Base-by-base conservation (phyloP, 495 filamentous ascomycete genomes). In the Hypoxylon crocopeplum region DNA sequence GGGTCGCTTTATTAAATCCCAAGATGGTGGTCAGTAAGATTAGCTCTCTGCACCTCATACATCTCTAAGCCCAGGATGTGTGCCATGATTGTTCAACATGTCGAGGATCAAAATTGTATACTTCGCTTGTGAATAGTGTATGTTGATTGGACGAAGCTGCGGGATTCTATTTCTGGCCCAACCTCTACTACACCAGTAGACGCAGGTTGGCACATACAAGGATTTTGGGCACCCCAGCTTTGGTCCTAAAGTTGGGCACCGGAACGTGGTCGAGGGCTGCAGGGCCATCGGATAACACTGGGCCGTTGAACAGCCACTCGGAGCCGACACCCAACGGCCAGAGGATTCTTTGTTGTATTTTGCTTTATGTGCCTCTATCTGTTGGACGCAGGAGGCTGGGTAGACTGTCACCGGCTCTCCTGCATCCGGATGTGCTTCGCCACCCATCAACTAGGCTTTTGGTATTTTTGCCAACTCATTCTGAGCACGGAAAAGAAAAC, bases 121-220 rank as follows among this genome's bases (percentile, higher is more conserved):
- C 25, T 15, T 40, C 10, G 10, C 1, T 36, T n/a, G 25, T 30
- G 33, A 59, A 59, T 45, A 40, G 47, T 59, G 48, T 59, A 59
- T 51, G 40, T 39, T 47, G 56, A 59, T 59, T 59, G 56, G 56
- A 15, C 8, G 32, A 3, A 15, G 38, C 30, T 20, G 29, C 13
- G n/a, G n/a, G n/a, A 38, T 46, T 59, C 56, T 59, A 59, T 59
- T 59, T 47, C 24, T 39, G 32, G 46, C 33, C 17, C 36, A n/a
- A 39, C 12, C 34, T 44, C n/a, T 16, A 5, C n/a, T n/a, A n/a
- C n/a, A n/a, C n/a, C n/a, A n/a, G n/a, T n/a, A n/a, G n/a, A n/a
- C n/a, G n/a, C n/a, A n/a, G n/a, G n/a, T n/a, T 30, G n/a, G 27
- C 34, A 13, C 25, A 20, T 39, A 12, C 16, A 30, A 10, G 7